These are phyloP conservation scores for Aspergillus phoenicis DNA, from an alignment of 2,329 filamentous ascomycete species.

Conservation along the genomic window DNA sequence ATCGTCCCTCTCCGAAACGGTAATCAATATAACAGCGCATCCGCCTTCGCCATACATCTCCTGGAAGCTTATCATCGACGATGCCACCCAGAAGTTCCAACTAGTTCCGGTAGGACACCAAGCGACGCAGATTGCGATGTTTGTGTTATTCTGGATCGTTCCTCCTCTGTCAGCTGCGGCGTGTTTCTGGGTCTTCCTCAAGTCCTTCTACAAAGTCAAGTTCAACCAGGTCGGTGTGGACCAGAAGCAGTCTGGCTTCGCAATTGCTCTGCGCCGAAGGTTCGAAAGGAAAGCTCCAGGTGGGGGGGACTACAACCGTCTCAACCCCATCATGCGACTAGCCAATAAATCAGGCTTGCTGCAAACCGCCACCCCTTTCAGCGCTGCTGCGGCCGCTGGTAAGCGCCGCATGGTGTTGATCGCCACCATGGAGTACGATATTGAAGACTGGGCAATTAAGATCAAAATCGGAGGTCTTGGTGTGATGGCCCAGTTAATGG, in stretches of 20 bases:
- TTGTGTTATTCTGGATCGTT: conserved; percentile 55
- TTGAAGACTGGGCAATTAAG: conserved; percentile 69
- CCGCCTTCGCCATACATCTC: conserved; percentile 58
- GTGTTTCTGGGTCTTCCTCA: conserved; percentile 59
- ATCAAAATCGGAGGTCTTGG: conserved; percentile 71
- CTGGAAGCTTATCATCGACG: conserved; percentile 58
- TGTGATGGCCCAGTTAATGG: conserved; percentile 70
- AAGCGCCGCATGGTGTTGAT: conserved; percentile 61
- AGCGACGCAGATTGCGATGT: conserved; percentile 56
- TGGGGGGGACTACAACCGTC: background rate
- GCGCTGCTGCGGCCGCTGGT: conserved; percentile 24
- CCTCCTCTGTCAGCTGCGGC: conserved; percentile 54
- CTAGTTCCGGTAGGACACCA: conserved; percentile 57
- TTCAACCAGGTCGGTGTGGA: conserved; percentile 60
- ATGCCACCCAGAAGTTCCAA: conserved; percentile 55
- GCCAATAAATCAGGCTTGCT: conserved; percentile 37
- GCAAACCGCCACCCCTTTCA: conserved; percentile 35
- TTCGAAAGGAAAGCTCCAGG: background rate
- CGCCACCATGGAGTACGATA: conserved; percentile 71
- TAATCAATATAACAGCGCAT: conserved; percentile 60
- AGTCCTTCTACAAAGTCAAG: conserved; percentile 64
- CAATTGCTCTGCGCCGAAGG: conserved; percentile 9
- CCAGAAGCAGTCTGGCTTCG: conserved; percentile 39
- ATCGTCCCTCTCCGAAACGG: conserved; percentile 56
- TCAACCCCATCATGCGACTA: conserved; percentile 35